Evolutionary conservation across 1,284 basidiomycete genomes (phyloP).

Genomic region (Termitomyces sp.): DNA sequence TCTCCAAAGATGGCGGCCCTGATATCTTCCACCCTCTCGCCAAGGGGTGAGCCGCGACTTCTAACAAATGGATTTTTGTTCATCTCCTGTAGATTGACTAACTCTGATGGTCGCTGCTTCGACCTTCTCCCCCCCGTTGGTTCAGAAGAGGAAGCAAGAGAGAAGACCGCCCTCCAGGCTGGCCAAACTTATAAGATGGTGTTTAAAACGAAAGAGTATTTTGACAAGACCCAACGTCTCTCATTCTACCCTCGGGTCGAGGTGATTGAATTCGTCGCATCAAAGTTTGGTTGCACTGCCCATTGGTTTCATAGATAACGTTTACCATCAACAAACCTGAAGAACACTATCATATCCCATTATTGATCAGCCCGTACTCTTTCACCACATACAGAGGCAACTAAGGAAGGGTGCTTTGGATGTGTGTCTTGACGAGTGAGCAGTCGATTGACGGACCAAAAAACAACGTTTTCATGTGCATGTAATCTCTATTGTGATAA

Average conservation of each 20-base stretch:
- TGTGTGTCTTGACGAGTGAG: not conserved
- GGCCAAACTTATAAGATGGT: conserved; percentile 76
- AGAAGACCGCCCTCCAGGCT: conserved; percentile 38
- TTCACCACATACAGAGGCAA: conserved; percentile 92
- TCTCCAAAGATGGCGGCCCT: conserved; percentile 24
- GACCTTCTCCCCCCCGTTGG: conserved; percentile 54
- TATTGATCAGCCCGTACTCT: conserved; percentile 87
- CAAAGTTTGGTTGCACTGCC: not conserved
- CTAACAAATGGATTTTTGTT: conserved; percentile 2
- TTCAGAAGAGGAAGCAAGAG: conserved; percentile 39
- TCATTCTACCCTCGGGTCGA: conserved; percentile 90
- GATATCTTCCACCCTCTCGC: conserved; percentile 51
- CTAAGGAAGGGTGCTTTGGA: conserved; percentile 26
- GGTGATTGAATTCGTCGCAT: conserved; percentile 35
- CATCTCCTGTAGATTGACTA: conserved; percentile 54
- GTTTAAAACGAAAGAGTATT: conserved; percentile 83
- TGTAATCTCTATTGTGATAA: conserved; percentile 21
- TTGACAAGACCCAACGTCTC: conserved; percentile 52
- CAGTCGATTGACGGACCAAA: conserved; percentile 16
- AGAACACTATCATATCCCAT: conserved; percentile 88
- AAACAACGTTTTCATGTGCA: conserved; percentile 22
- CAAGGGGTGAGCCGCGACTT: conserved; percentile 42
- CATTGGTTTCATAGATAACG: conserved; percentile 49
- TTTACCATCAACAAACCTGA: conserved; percentile 66
- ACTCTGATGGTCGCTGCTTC: conserved; percentile 78